These are phyloP conservation scores for Zymoseptoria crescenta DNA, from an alignment of 2,329 filamentous ascomycete species.

Conservation along the genomic window DNA sequence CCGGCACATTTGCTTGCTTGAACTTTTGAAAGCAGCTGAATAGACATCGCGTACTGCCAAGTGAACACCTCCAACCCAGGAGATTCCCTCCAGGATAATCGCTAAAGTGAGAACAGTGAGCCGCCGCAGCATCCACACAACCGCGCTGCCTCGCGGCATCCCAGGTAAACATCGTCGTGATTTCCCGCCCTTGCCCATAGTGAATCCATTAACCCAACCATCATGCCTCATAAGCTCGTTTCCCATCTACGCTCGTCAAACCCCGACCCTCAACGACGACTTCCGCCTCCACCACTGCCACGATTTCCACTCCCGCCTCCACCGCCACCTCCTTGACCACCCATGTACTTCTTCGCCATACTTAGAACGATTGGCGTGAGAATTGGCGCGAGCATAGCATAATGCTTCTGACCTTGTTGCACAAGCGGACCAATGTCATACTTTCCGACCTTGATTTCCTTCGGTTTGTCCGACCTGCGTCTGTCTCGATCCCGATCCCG, in stretches of 20 bases:
- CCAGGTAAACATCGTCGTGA: background rate
- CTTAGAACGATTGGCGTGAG: constrained; percentile 27
- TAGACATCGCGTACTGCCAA: too few relatives aligned
- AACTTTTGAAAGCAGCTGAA: too few relatives aligned
- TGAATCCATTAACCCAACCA: background rate
- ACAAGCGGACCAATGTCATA: constrained; percentile 28
- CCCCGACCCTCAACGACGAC: background rate
- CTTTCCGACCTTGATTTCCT: constrained; percentile 26
- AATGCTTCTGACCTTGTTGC: constrained; percentile 30
- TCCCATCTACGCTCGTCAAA: background rate
- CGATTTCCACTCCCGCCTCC: background rate
- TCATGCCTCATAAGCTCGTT: background rate
- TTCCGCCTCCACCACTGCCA: background rate
- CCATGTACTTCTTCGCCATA: constrained; percentile 18
- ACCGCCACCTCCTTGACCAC: background rate
- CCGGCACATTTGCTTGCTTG: too few relatives aligned
- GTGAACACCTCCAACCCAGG: background rate
- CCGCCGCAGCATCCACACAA: background rate
- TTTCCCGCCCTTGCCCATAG: background rate
- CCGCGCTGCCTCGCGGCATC: background rate
- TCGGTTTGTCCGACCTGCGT: constrained; percentile 9
- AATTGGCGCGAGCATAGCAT: constrained; percentile 25
- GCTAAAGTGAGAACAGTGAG: background rate
- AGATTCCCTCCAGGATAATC: background rate
- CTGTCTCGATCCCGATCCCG: constrained; percentile 11